Conservation (phyloP, 208 protist genomes). For the Vickermania spadyakhi region DNA sequence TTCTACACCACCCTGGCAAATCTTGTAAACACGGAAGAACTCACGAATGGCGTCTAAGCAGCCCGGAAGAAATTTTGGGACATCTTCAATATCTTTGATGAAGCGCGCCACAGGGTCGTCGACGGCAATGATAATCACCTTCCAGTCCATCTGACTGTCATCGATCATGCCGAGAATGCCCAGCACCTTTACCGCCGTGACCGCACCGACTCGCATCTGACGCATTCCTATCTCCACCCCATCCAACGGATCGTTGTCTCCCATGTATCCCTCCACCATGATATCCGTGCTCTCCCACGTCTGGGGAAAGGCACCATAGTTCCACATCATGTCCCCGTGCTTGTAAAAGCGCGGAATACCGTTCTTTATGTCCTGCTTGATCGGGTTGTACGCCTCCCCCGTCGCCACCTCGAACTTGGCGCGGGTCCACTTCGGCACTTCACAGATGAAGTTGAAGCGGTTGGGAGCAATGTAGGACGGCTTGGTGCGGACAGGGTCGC, state of each 20-base stretch:
- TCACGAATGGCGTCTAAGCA: constrained; percentile 83
- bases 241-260: constrained; percentile 92
- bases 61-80: constrained; percentile 84
- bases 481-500: constrained; percentile 81
- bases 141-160: constrained; percentile 94
- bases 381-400: constrained; percentile 90
- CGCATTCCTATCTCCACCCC: constrained; percentile 86
- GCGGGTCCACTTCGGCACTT: constrained; percentile 92
- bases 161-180: constrained; percentile 92
- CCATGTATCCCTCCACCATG: constrained; percentile 68
- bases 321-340: constrained; percentile 94
- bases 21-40: constrained; percentile 92
- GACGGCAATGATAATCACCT: constrained; percentile 89
- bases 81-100: constrained; percentile 83
- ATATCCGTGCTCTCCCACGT: constrained; percentile 94
- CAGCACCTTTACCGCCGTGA: constrained; percentile 83
- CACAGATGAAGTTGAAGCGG: constrained; percentile 90
- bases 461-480: constrained; percentile 71
- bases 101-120: constrained; percentile 86
- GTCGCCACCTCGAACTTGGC: constrained; percentile 96
- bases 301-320: constrained; percentile 95
- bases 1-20: constrained; percentile 85
- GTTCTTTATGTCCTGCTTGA: constrained; percentile 96
- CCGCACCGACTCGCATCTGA: constrained; percentile 73
- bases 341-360: constrained; percentile 94